Conservation (phyloP, 2,329 filamentous ascomycete species). For the Coniochaeta hoffmannii region DNA sequence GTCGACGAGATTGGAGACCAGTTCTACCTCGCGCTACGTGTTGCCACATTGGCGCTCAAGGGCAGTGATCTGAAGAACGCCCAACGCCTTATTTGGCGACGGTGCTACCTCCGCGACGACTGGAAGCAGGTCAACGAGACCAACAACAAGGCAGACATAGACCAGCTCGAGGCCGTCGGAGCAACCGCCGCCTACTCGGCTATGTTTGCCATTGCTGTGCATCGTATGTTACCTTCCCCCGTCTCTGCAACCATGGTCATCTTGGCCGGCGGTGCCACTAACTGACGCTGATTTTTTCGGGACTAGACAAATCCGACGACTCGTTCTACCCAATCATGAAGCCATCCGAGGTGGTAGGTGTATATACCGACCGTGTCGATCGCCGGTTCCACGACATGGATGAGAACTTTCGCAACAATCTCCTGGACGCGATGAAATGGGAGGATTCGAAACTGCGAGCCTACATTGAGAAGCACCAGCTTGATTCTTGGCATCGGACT, state of each 20-base stretch:
- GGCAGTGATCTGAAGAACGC: slow-evolving; percentile 52
- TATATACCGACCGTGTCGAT: slow-evolving; percentile 54
- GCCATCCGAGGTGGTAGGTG: slow-evolving; percentile 49
- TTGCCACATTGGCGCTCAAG: slow-evolving; percentile 46
- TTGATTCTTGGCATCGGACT: slow-evolving; percentile 56
- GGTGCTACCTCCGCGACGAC: slow-evolving; percentile 75
- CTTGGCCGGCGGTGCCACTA: background rate
- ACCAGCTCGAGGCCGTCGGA: slow-evolving; percentile 54
- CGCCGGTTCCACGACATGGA: slow-evolving; percentile 53
- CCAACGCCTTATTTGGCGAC: slow-evolving; percentile 70
- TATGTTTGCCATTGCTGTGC: slow-evolving; percentile 54
- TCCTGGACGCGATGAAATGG: slow-evolving; percentile 62
- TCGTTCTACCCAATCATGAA: slow-evolving; percentile 36
- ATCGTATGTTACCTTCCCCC: slow-evolving; percentile 53
- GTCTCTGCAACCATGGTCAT: background rate
- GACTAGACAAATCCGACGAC: slow-evolving; percentile 25
- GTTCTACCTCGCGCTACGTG: slow-evolving; percentile 68
- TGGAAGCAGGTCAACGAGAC: slow-evolving; percentile 78
- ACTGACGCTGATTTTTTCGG: background rate
- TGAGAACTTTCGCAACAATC: slow-evolving; percentile 55
- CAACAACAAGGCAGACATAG: slow-evolving; percentile 61
- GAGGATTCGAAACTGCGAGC: slow-evolving; percentile 62
- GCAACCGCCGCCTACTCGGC: slow-evolving; percentile 64
- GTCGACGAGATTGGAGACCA: slow-evolving; percentile 53
- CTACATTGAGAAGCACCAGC: slow-evolving; percentile 58